These are phyloP conservation scores for Globisporangium uncinulatum DNA, from an alignment of 352 stramenopile genomes.

Conservation along the genomic window DNA sequence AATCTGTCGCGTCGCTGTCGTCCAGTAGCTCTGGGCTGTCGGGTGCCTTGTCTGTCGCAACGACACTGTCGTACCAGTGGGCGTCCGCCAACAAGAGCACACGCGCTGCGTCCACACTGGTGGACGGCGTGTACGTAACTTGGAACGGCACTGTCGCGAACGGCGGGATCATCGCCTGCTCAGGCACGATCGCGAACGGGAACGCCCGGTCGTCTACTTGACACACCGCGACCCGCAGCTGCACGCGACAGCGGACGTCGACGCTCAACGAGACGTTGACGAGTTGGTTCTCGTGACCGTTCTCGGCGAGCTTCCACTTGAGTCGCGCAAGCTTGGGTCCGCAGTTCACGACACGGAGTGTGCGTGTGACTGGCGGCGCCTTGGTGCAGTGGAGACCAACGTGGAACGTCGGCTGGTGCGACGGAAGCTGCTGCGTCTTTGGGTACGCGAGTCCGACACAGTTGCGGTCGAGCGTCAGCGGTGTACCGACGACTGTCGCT, in stretches of 20 bases:
- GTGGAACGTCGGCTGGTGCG: slow-evolving; percentile 27
- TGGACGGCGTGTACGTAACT: slow-evolving; percentile 43
- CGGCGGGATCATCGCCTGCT: slow-evolving; percentile 17
- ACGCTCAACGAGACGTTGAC: slow-evolving; percentile 53
- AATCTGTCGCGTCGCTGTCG: background rate
- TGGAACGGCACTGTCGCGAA: slow-evolving; percentile 39
- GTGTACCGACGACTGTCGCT: slow-evolving; percentile 48
- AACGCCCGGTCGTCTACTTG: slow-evolving; percentile 14
- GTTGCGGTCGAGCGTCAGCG: slow-evolving; percentile 51
- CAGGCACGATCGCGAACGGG: slow-evolving; percentile 30
- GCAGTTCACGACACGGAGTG: slow-evolving; percentile 63
- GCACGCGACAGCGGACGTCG: slow-evolving; percentile 35
- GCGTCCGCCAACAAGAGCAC: slow-evolving; percentile 58
- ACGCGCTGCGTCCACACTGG: slow-evolving; percentile 8
- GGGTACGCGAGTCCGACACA: slow-evolving; percentile 54
- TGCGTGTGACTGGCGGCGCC: slow-evolving; percentile 31
- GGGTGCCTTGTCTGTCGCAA: background rate
- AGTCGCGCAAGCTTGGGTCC: slow-evolving; percentile 49
- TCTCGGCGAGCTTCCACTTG: slow-evolving; percentile 52
- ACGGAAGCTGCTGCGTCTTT: slow-evolving; percentile 4
- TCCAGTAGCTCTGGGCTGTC: background rate
- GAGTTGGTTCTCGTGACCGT: slow-evolving; percentile 41
- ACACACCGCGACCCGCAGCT: slow-evolving; percentile 37
- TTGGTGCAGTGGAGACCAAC: slow-evolving; percentile 48
- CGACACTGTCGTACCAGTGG: slow-evolving; percentile 40